Evolutionary conservation across 2,329 filamentous ascomycete genomes (phyloP).

Genomic region (Fusarium euwallaceae): DNA sequence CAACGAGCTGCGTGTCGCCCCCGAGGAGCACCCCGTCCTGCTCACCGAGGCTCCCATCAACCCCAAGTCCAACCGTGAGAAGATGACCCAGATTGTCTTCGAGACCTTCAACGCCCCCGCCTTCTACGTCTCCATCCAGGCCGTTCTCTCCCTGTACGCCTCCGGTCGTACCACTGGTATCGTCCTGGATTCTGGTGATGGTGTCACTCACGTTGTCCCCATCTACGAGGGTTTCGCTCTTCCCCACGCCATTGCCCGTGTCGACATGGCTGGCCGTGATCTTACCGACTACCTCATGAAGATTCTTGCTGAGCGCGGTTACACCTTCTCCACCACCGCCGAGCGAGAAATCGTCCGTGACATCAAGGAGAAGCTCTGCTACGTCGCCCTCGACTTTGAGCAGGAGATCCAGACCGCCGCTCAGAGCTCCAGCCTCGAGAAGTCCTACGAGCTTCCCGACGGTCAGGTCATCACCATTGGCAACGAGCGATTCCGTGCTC

Average conservation of each 20-base stretch:
- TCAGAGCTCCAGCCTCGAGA: conserved; percentile 98
- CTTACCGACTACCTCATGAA: conserved; percentile 99
- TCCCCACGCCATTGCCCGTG: conserved; percentile 99
- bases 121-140: conserved; percentile 99
- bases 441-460: conserved; percentile 99
- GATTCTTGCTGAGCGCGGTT: conserved; percentile 99
- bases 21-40: conserved; percentile 99
- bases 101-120: conserved; percentile 99
- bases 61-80: conserved; percentile 99
- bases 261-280: conserved; percentile 99
- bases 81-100: conserved; percentile 99
- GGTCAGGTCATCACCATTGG: conserved; percentile 99
- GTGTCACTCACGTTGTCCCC: conserved; percentile 99
- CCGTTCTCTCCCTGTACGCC: conserved; percentile 98
- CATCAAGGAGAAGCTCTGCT: conserved; percentile 99
- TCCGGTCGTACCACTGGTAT: conserved; percentile 99
- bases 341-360: conserved; percentile 99
- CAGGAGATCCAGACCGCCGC: conserved; percentile 99
- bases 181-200: conserved; percentile 99
- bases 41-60: conserved; percentile 99
- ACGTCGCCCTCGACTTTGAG: conserved; percentile 99
- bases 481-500: conserved; percentile 99
- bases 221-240: conserved; percentile 99
- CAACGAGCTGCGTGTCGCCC: conserved; percentile 99
- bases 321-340: conserved; percentile 99